Percentiles rank a stretch among this genome's conserved stretches.
These are phyloP conservation scores for Mortierella sp. DNA, from an alignment of 371 early-diverging fungal species.

Conservation along the genomic window DNA sequence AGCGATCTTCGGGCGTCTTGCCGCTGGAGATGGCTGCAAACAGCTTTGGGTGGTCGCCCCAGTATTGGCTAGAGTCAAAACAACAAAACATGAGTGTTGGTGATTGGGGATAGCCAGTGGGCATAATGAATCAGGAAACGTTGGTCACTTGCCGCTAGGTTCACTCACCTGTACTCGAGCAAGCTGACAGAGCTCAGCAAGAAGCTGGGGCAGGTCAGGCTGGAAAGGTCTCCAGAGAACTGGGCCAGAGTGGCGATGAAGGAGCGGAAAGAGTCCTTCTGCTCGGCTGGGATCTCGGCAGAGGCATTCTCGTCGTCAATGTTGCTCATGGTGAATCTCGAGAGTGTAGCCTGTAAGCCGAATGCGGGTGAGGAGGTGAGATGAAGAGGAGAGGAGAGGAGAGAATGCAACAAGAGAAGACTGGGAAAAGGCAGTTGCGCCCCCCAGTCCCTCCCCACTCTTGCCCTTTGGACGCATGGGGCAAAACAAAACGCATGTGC, in stretches of 20 bases:
- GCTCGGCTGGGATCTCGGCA: conserved; percentile 66
- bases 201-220: conserved; percentile 83
- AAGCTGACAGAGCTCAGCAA: conserved; percentile 79
- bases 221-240: conserved; percentile 84
- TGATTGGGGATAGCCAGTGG: neutral
- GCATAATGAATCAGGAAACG: neutral
- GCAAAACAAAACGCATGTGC: no score
- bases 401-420: no score
- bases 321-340: conserved; percentile 28
- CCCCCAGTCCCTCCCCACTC: no score
- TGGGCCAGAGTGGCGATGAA: conserved; percentile 79
- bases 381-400: no score
- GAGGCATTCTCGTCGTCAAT: conserved; percentile 29
- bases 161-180: conserved; percentile 80
- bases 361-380: no score
- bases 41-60: conserved; percentile 80
- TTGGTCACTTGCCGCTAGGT: neutral
- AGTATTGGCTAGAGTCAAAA: conserved; percentile 66
- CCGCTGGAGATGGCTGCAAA: conserved; percentile 70
- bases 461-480: no score
- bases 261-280: conserved; percentile 75
- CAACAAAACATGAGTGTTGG: no score
- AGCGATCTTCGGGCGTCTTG: conserved; percentile 73
- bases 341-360: no score
- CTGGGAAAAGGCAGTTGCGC: no score